Evolutionary conservation across 805 yeast genomes (phyloP), one percentile per base, ranked within the genome.

Genomic region (Nakazawaea wickerhamii): DNA sequence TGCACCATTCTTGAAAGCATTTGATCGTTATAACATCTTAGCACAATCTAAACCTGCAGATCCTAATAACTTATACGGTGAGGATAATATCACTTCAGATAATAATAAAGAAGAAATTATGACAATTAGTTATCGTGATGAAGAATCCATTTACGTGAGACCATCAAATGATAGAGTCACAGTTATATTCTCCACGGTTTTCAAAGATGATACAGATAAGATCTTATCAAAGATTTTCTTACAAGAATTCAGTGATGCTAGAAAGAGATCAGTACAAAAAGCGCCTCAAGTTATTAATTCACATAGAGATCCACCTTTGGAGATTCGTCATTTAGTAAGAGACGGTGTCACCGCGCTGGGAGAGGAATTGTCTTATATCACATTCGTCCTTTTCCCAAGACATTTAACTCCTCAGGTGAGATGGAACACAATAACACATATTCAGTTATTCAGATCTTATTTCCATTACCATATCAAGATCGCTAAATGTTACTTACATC

Each of bases 401-500:
- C 95, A 86, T 63, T 65, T 81, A 50, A 65, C 71, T 34, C 81
- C 77, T 48, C 81, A 85, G 49, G 57, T 51, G 9, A 75, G 87
- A 55, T 93, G 93, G 61, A 84, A 81, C 58, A 84, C 95, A 48
- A 86, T 93, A 49, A 81, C 95, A 28, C 97, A 90, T 62, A 84
- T 93, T 57, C 89, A 88, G 58, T 71, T 87, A 45, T 93, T 93
- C 68, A 77, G 99, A 65, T 95, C 90, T 58, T 93, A 91, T 67
- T 93, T 93, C 83, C 99, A 93, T 64, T 93, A 91, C 65, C 99
- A 93, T 61, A 93, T 93, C 70, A 93, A 93, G 68, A 91, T 97
- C 64, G 89, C 96, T 48, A 93, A 93, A 72, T 98, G 99, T 27
- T 93, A 86, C 67, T 81, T 93, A 82, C 99, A 93, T 65, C 88